phyloP scores from a whole-genome alignment of 768 basidiomycete genomes.

The Rhodosporidiobolus odoratus region DNA sequence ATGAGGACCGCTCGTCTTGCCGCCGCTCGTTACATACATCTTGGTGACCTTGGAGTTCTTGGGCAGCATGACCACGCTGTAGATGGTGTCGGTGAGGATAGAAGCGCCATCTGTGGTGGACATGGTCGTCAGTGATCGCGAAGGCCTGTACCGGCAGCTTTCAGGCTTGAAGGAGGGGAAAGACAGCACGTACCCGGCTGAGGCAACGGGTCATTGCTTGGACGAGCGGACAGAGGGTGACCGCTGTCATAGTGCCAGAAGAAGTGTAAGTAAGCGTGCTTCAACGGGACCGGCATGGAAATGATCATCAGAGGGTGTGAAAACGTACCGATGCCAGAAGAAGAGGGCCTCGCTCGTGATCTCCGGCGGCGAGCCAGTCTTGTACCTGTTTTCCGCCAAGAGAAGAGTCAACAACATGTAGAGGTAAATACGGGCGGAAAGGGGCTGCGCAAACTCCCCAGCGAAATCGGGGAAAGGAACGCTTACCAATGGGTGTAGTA shows the following conservation, averaged over 20 bases:
- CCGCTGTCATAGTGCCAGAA: slow-evolving; percentile 1
- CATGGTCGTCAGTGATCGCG: neutral
- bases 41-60: neutral
- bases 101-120: neutral
- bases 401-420: no score
- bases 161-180: no score
- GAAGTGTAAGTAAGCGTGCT: no score
- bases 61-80: neutral
- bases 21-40: slow-evolving; percentile 5
- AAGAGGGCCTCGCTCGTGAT: slow-evolving; percentile 20
- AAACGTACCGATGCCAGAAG: slow-evolving; percentile 7
- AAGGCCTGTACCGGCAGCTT: neutral
- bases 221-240: neutral
- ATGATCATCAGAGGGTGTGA: no score
- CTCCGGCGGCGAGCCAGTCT: slow-evolving; percentile 10
- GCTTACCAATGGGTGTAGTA: slow-evolving; percentile 25
- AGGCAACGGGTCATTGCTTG: slow-evolving; percentile 10
- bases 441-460: no score
- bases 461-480: no score
- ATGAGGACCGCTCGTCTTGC: neutral
- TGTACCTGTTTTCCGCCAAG: no score
- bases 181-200: no score
- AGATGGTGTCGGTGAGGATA: slow-evolving; percentile 11
- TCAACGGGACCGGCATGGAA: neutral
- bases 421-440: no score